A percentile compares a stretch with the other conserved stretches of the same genome.
Evolutionary conservation across 2,329 filamentous ascomycete species (phyloP).

Genomic region (Onygenales sp.): DNA sequence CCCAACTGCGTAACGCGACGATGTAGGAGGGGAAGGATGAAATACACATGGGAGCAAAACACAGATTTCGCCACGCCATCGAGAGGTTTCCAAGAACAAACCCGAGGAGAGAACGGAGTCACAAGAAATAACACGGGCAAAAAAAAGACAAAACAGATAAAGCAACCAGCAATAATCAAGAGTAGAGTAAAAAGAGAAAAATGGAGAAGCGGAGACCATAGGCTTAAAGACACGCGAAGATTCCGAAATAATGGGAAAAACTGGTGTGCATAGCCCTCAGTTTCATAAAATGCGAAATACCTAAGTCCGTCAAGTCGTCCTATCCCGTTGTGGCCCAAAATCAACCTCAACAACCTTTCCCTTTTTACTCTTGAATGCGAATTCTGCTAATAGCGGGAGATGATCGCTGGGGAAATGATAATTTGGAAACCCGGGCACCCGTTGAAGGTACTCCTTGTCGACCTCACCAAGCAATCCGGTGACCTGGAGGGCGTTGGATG

Average conservation of each 20-base stretch:
- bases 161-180: not conserved
- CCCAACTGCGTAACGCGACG: constrained; percentile 1
- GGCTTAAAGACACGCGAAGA: constrained; percentile 22
- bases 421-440: constrained; percentile 84
- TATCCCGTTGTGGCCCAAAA: constrained; percentile 43
- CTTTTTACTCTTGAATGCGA: constrained; percentile 79
- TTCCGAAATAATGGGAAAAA: constrained; percentile 31
- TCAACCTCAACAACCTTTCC: constrained; percentile 61
- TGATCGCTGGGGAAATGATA: constrained; percentile 93
- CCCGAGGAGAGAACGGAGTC: constrained; percentile 4
- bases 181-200: constrained; percentile 20
- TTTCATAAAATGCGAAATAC: constrained; percentile 29
- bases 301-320: constrained; percentile 15
- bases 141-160: constrained; percentile 16
- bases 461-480: constrained; percentile 77
- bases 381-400: constrained; percentile 79
- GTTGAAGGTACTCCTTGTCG: constrained; percentile 73
- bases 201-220: constrained; percentile 10
- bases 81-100: constrained; percentile 21
- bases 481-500: constrained; percentile 78
- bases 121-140: constrained; percentile 11
- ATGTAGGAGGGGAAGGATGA: not conserved
- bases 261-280: constrained; percentile 28
- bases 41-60: constrained; percentile 5
- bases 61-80: constrained; percentile 19